Percentiles rank a stretch among this genome's conserved stretches.
These are phyloP conservation scores for Knoxia roxburghii DNA, from an alignment of 257 asterid genomes.

Conservation along the genomic window DNA sequence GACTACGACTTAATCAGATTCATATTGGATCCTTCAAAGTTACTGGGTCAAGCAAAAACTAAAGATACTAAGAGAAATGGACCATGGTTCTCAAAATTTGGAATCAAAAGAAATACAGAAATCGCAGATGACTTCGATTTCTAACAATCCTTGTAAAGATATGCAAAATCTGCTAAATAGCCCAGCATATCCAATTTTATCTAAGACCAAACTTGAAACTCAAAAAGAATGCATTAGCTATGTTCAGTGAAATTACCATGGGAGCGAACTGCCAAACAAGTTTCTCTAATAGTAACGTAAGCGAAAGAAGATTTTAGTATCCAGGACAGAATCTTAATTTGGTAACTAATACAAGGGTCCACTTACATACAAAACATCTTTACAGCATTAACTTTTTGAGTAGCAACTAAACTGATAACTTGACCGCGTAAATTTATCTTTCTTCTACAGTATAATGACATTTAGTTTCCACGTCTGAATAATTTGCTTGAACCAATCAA, in stretches of 20 bases:
- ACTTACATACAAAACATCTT: background rate
- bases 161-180: background rate
- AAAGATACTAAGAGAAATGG: background rate
- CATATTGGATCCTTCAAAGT: background rate
- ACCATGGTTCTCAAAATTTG: background rate
- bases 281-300: background rate
- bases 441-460: background rate
- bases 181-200: background rate
- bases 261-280: background rate
- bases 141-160: background rate
- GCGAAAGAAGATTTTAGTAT: background rate
- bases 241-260: background rate
- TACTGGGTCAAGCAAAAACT: too few species aligned
- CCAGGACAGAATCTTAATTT: background rate
- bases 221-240: background rate
- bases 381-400: background rate
- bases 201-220: too few species aligned
- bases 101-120: background rate
- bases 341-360: background rate
- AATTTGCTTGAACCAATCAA: background rate
- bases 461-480: background rate
- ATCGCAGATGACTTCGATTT: background rate
- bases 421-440: background rate
- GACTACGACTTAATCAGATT: background rate
- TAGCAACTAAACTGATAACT: background rate